Base-by-base conservation (phyloP, 1,284 basidiomycete species). In the Rhodotorula mucilaginosa region DNA sequence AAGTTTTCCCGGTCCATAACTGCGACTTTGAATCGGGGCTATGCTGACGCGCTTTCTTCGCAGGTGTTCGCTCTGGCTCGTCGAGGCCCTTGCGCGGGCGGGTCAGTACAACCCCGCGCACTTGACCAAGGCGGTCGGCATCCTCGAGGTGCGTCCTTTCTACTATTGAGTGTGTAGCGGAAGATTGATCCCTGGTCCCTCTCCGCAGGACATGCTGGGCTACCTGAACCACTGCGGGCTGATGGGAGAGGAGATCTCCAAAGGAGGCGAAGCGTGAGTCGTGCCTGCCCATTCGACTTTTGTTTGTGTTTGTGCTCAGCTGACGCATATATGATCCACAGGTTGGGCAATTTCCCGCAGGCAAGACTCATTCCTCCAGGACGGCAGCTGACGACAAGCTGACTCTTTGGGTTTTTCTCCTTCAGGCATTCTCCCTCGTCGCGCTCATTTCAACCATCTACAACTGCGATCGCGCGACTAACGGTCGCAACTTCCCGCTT, bases 61-160 rank as follows among this genome's bases (percentile, higher is more conserved):
- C 44, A 62, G 61, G 65, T 78, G 78, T 60, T 92, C 90, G 0
- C 52, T 79, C 16, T 78, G 91, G 91, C 89, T 90, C 73, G 84
- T 95, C 63, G 93, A 96, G 51, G 92, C 92, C 0, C 82, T 95
- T 70, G 91, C 91, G 0, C 85, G 93, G 5, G 93, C 90, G 0
- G 92, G 92, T 1, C 86, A 89, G 70, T 91, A 87, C 76, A 88
- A 95, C 76, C 76, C 74, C 54, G 83, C 82, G 67, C 85, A 93
- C 77, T 82, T 95, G 26, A 82, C 82, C n/a, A 86, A 85, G 68
- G 89, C 92, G 0, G 84, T 91, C 13, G 80, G 85, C 23, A 92
- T 93, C 89, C 92, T 93, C 74, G 91, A 93, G 84, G 91, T 78
- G 26, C 26, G 26, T 26, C 26, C 26, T 26, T 26, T 26, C 26